These are phyloP conservation scores for Pseudogymnoascus sp. DNA, from an alignment of 2,329 filamentous ascomycete species.

Conservation along the genomic window DNA sequence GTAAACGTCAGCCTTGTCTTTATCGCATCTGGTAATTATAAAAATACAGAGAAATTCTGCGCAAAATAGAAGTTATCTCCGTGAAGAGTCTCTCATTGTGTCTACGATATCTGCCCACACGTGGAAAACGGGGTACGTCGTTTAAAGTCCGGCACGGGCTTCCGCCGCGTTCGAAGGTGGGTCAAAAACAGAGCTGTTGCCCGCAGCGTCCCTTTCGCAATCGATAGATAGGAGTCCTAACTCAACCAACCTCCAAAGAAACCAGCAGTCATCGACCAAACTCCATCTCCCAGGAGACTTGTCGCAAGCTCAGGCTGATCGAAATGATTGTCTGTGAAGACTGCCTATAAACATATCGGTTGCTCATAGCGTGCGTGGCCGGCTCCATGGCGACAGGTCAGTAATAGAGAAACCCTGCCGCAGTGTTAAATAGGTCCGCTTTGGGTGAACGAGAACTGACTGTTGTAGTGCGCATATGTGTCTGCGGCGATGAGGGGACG, in stretches of 20 bases:
- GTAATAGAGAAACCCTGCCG: neutral
- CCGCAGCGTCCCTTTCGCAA: slow-evolving; percentile 7
- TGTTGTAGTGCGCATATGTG: slow-evolving; percentile 71
- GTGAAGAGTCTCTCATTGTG: neutral
- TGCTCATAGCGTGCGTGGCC: neutral
- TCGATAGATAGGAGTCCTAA: slow-evolving; percentile 7
- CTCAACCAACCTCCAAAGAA: neutral
- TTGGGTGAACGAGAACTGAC: neutral
- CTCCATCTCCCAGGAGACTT: neutral
- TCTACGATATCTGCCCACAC: neutral
- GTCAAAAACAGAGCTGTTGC: slow-evolving; percentile 1
- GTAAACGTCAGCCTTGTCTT: neutral
- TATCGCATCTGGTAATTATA: neutral
- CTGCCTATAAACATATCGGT: neutral
- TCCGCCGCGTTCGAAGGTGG: slow-evolving; percentile 4
- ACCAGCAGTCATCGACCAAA: neutral
- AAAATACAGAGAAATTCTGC: neutral
- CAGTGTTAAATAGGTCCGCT: neutral
- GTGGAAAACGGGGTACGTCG: slow-evolving; percentile 6
- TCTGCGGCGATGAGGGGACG: slow-evolving; percentile 94
- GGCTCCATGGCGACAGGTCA: slow-evolving; percentile 13
- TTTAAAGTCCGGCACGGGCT: neutral
- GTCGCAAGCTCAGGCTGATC: neutral
- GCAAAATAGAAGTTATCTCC: neutral
- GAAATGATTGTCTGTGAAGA: slow-evolving; percentile 7